Evolutionary conservation across 768 basidiomycete genomes (phyloP), one percentile per base, ranked within the genome.

Genomic region (Boletus bicolor): DNA sequence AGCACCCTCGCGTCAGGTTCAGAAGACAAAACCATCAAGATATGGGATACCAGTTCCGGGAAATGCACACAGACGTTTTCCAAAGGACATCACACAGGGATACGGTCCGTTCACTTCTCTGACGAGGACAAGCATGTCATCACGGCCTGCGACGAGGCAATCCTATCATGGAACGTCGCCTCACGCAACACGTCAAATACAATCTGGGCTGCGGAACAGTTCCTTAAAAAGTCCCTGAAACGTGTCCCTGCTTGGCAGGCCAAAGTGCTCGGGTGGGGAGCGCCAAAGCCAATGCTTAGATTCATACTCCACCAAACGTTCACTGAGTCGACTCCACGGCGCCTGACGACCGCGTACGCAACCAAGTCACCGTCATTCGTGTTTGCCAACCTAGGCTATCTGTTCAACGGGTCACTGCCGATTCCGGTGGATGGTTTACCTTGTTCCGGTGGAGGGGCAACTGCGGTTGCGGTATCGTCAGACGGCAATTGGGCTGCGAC

Each of bases 31-130:
- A 63, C 65, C 0, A 32, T 67, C 28, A 67, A 64, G 30, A 45
- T 68, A 30, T 70, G 68, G 68, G 59, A 66, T 15, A 30, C 43
- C 9, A 17, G 5, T 1, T 53, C 63, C 0, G 68, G 68, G 15
- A 54, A 55, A 32, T 65, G 61, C 10, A 51, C 46, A 0, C 43
- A 32, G 5, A 58, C 65, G 1, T 36, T 64, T 15, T 59, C 56
- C 38, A 64, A 55, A 26, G 64, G 62, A 10, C 53, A 65, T 42
- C 43, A 15, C 30, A 32, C 45, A 0, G 57, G 51, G 1, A 51
- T 65, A 52, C 64, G 54, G 32, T 55, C 56, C 14, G 45, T 64
- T 5, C 57, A 41, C 39, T 60, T 65, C 39, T 49, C 57, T 36
- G 50, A 60, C n/a, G 47, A 56, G 0, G 58, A 58, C 51, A 54